Evolutionary conservation across 2,329 filamentous ascomycete genomes (phyloP).

Genomic region (Hymenoscyphus repandus): DNA sequence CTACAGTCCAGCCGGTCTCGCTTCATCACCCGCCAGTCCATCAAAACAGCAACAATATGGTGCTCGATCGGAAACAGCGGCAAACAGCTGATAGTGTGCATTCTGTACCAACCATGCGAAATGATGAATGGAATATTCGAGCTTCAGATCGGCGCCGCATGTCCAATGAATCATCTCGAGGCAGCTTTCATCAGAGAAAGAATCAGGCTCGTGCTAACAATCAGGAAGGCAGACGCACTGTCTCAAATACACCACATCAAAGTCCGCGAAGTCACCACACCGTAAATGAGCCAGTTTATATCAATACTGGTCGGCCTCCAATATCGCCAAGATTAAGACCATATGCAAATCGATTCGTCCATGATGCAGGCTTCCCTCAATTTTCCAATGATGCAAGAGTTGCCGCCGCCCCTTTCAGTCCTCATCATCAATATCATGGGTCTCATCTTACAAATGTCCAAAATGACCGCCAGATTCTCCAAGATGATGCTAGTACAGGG

Average conservation of each 20-base stretch:
- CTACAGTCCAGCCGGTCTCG: too few relatives aligned
- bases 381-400: conserved; percentile 6
- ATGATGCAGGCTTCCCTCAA: neutral
- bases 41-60: too few relatives aligned
- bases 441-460: neutral
- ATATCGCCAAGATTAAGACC: neutral
- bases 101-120: neutral
- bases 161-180: conserved; percentile 11
- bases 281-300: conserved; percentile 9
- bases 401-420: neutral
- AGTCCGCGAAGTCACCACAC: conserved; percentile 1
- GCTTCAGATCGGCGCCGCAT: conserved; percentile 5
- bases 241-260: conserved; percentile 5
- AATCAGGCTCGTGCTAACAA: neutral
- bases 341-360: neutral
- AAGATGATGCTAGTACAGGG: neutral
- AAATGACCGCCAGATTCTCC: too few relatives aligned
- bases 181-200: neutral
- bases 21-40: too few relatives aligned
- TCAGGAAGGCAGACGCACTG: conserved; percentile 3
- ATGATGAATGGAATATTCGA: neutral
- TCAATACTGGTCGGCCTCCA: conserved; percentile 1
- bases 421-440: neutral
- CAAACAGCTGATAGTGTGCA: too few relatives aligned
- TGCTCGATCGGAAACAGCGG: too few relatives aligned